Percentiles rank a stretch among this genome's conserved stretches.
Conservation (phyloP, 352 stramenopile genomes). For the Phytophthora pini region DNA sequence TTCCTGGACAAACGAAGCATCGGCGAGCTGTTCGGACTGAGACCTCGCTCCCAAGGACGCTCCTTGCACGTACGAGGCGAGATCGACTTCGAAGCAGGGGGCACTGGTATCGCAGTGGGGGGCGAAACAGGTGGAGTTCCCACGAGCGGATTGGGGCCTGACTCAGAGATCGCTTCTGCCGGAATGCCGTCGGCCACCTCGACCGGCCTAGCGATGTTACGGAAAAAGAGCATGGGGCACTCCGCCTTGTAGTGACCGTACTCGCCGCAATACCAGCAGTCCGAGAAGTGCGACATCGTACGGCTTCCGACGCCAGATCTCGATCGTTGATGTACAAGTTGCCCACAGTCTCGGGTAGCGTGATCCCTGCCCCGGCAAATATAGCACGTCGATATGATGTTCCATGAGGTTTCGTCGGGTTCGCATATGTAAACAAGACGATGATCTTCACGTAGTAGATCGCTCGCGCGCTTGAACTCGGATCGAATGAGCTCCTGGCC, state of each 20-base stretch:
- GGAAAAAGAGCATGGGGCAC: constrained; percentile 75
- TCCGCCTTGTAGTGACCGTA: constrained; percentile 76
- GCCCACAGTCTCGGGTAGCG: constrained; percentile 61
- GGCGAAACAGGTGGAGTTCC: constrained; percentile 23
- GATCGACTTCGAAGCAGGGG: constrained; percentile 14
- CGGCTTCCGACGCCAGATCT: constrained; percentile 13
- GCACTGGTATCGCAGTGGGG: constrained; percentile 27
- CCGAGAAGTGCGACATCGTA: constrained; percentile 36
- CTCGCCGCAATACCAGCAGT: constrained; percentile 86
- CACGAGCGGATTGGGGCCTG: constrained; percentile 2
- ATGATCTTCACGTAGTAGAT: constrained; percentile 51
- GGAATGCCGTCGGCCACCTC: constrained; percentile 17
- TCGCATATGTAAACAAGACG: constrained; percentile 65
- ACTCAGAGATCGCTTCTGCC: constrained; percentile 21
- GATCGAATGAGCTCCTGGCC: constrained; percentile 64
- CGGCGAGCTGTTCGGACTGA: constrained; percentile 32
- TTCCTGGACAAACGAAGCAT: constrained; percentile 54
- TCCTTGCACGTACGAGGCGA: constrained; percentile 29
- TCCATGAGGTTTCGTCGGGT: constrained; percentile 58
- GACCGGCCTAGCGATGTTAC: constrained; percentile 47
- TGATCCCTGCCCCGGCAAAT: constrained; percentile 63
- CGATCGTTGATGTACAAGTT: constrained; percentile 35
- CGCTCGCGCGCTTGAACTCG: constrained; percentile 70
- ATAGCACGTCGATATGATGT: constrained; percentile 62
- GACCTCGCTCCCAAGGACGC: constrained; percentile 44